Conservation (phyloP, 2,329 filamentous ascomycete genomes). For the Penicillium carneum region DNA sequence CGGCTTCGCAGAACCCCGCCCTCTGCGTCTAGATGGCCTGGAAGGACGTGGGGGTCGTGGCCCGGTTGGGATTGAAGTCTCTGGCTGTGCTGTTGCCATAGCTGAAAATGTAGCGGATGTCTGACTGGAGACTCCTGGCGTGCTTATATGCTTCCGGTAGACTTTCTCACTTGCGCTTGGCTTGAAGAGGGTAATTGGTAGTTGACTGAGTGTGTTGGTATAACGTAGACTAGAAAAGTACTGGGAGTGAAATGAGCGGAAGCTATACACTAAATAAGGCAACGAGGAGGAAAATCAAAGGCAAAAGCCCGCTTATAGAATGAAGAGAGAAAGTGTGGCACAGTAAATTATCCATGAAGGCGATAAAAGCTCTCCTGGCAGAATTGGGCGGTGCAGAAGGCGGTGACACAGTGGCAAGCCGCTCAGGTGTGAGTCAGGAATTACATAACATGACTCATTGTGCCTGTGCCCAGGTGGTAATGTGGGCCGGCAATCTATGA, state of each 20-base stretch:
- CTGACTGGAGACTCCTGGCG: slow-evolving; percentile 7
- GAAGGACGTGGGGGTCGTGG: slow-evolving; percentile 29
- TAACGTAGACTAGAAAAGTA: background rate
- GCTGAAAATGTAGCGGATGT: background rate
- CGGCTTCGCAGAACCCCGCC: slow-evolving; percentile 40
- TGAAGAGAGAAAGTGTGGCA: slow-evolving; percentile 12
- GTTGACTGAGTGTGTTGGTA: background rate
- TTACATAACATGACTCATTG: slow-evolving; percentile 21
- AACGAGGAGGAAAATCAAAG: background rate
- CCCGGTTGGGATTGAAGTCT: background rate
- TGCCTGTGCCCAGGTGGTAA: background rate
- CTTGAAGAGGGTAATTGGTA: background rate
- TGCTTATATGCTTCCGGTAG: slow-evolving; percentile 6
- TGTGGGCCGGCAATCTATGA: slow-evolving; percentile 21
- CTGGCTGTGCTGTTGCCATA: slow-evolving; percentile 23
- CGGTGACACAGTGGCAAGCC: slow-evolving; percentile 25
- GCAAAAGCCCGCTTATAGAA: slow-evolving; percentile 5
- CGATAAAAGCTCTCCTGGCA: slow-evolving; percentile 34
- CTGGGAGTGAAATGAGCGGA: background rate
- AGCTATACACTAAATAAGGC: background rate
- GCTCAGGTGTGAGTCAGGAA: slow-evolving; percentile 14
- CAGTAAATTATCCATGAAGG: slow-evolving; percentile 22
- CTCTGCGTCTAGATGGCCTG: slow-evolving; percentile 36
- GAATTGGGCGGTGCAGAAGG: slow-evolving; percentile 27
- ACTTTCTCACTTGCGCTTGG: slow-evolving; percentile 9